phyloP scores from a whole-genome alignment of 2,329 filamentous ascomycete genomes.

The Fulvia fulva region DNA sequence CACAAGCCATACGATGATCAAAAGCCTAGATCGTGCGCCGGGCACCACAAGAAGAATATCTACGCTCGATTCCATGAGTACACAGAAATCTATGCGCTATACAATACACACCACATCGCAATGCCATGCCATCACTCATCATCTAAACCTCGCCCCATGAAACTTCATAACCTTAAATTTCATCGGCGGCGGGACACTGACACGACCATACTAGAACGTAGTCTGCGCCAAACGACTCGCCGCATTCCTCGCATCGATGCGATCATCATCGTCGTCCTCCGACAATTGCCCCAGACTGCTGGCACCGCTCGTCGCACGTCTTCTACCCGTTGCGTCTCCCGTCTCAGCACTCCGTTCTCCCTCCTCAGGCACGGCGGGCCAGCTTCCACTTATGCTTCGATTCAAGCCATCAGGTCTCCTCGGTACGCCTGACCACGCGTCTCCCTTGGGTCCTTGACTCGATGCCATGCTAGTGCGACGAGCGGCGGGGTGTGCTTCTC shows the following conservation, averaged over 20 bases:
- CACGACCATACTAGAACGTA: conserved; percentile 62
- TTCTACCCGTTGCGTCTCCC: conserved; percentile 45
- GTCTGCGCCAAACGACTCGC: conserved; percentile 90
- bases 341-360: conserved; percentile 40
- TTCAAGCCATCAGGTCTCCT: conserved; percentile 73
- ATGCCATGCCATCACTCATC: background rate
- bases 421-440: conserved; percentile 94
- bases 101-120: background rate
- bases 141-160: background rate
- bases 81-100: background rate
- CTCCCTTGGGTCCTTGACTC: conserved; percentile 94
- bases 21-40: background rate
- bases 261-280: conserved; percentile 81
- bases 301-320: conserved; percentile 46
- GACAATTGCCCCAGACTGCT: conserved; percentile 55
- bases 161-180: background rate
- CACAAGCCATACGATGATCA: background rate
- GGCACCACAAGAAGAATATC: background rate
- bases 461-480: conserved; percentile 78
- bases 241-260: conserved; percentile 91
- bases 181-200: background rate
- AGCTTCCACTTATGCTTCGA: conserved; percentile 70
- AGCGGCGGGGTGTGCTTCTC: conserved; percentile 74
- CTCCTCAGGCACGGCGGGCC: conserved; percentile 55
- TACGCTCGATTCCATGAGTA: background rate